Conservation (phyloP, 805 yeast species). For the Candida silvicultrix region DNA sequence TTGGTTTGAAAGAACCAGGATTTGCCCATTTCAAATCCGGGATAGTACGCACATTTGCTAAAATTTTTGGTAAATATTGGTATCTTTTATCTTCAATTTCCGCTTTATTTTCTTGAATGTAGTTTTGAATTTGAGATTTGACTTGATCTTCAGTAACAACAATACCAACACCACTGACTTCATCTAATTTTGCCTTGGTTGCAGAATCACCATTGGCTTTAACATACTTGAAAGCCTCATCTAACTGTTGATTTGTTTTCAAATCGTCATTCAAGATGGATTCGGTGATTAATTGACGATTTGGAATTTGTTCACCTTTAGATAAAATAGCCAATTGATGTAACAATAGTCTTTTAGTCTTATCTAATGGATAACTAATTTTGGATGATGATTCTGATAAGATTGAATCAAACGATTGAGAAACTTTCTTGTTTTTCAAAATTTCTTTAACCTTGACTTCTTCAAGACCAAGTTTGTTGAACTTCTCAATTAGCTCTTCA, state of each 20-base stretch:
- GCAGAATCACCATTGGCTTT: constrained; percentile 42
- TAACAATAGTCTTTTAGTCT: constrained; percentile 54
- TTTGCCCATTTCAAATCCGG: constrained; percentile 88
- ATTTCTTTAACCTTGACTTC: constrained; percentile 76
- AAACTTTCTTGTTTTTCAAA: constrained; percentile 78
- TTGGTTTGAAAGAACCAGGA: constrained; percentile 80
- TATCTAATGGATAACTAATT: constrained; percentile 37
- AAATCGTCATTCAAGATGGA: constrained; percentile 63
- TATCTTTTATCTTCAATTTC: constrained; percentile 72
- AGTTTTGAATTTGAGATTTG: constrained; percentile 46
- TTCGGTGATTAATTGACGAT: constrained; percentile 46
- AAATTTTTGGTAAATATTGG: constrained; percentile 64
- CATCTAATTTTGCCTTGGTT: constrained; percentile 47
- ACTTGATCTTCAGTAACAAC: constrained; percentile 64
- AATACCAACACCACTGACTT: constrained; percentile 76
- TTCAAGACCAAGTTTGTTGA: constrained; percentile 52
- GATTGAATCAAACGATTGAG: constrained; percentile 58
- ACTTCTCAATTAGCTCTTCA: constrained; percentile 28
- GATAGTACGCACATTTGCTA: constrained; percentile 70
- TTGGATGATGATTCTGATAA: constrained; percentile 36
- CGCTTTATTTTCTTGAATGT: constrained; percentile 51
- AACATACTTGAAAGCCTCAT: constrained; percentile 74
- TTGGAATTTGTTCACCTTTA: constrained; percentile 45
- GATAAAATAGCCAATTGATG: constrained; percentile 73
- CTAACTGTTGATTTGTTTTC: constrained; percentile 65